A percentile compares a stretch with the other conserved stretches of the same genome.
These are phyloP conservation scores for Coffea humblotiana DNA, from an alignment of 305 asterid genomes.

Conservation along the genomic window DNA sequence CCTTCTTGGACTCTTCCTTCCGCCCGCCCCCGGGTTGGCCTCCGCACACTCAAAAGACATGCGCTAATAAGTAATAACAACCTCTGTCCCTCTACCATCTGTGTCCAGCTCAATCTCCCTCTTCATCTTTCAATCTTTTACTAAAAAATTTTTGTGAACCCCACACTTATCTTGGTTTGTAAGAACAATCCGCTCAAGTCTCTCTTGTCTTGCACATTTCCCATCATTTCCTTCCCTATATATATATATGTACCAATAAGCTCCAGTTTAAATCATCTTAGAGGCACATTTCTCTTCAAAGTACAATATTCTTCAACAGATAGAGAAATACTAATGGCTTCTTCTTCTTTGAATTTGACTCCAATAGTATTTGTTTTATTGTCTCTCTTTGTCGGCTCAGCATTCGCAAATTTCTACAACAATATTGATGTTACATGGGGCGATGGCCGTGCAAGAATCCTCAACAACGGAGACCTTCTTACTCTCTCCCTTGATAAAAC, in stretches of 20 bases:
- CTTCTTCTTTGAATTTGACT: not conserved
- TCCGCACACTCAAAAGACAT: not conserved
- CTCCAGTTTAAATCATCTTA: not conserved
- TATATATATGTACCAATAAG: not conserved
- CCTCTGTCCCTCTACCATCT: not conserved
- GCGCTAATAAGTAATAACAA: not conserved
- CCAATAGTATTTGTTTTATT: not conserved
- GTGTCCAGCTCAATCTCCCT: conserved; percentile 14
- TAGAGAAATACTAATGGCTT: not conserved
- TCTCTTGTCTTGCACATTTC: not conserved
- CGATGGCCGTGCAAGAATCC: conserved; percentile 40
- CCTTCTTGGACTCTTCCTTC: not conserved
- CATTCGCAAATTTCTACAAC: conserved; percentile 24
- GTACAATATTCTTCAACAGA: not conserved
- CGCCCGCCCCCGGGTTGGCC: not conserved
- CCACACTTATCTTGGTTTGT: not conserved
- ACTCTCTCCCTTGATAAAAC: conserved; percentile 39
- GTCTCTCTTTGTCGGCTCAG: not conserved
- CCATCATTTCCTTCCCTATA: not conserved
- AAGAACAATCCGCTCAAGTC: not conserved
- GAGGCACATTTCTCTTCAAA: not conserved
- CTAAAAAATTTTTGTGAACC: not conserved
- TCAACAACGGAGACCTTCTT: conserved; percentile 36
- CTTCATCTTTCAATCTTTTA: not conserved
- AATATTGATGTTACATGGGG: conserved; percentile 51